Evolutionary conservation across 257 asterid species (phyloP).

Genomic region (Fraxinus anomala): DNA sequence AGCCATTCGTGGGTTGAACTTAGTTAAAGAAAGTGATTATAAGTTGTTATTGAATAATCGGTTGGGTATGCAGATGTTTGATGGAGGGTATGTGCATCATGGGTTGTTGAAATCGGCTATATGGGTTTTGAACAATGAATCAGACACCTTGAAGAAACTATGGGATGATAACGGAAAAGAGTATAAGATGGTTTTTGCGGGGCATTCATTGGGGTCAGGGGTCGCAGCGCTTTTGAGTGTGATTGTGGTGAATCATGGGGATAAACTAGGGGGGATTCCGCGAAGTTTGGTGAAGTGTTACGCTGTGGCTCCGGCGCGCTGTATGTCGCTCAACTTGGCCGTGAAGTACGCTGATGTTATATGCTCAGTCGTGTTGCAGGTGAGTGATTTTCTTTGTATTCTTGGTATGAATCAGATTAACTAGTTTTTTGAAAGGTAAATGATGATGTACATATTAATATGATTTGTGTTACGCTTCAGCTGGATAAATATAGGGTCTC

Average conservation of each 20-base stretch:
- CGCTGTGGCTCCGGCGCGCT: conserved; percentile 89
- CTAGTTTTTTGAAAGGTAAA: background rate
- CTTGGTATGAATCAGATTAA: conserved; percentile 9
- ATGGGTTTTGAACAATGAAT: conserved; percentile 73
- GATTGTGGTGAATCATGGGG: conserved; percentile 75
- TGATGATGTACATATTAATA: background rate
- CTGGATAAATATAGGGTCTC: too few relatives aligned
- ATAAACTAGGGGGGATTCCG: conserved; percentile 72
- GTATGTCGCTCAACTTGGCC: conserved; percentile 95
- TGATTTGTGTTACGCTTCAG: background rate
- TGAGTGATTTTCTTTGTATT: conserved; percentile 24
- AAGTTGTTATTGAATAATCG: conserved; percentile 68
- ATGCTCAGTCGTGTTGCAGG: conserved; percentile 86
- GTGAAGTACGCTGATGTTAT: conserved; percentile 89
- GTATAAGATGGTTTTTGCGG: conserved; percentile 78
- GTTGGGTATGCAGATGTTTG: conserved; percentile 90
- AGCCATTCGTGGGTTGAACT: conserved; percentile 78
- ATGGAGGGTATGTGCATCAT: conserved; percentile 91
- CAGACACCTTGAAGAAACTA: conserved; percentile 57
- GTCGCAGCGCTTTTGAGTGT: conserved; percentile 74
- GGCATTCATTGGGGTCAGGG: conserved; percentile 96
- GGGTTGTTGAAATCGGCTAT: conserved; percentile 85
- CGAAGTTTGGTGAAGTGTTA: conserved; percentile 69
- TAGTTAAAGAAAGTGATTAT: conserved; percentile 77
- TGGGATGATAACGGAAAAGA: conserved; percentile 79